Conservation (phyloP, 1,284 basidiomycete genomes). For the Ceratobasidium sp. region DNA sequence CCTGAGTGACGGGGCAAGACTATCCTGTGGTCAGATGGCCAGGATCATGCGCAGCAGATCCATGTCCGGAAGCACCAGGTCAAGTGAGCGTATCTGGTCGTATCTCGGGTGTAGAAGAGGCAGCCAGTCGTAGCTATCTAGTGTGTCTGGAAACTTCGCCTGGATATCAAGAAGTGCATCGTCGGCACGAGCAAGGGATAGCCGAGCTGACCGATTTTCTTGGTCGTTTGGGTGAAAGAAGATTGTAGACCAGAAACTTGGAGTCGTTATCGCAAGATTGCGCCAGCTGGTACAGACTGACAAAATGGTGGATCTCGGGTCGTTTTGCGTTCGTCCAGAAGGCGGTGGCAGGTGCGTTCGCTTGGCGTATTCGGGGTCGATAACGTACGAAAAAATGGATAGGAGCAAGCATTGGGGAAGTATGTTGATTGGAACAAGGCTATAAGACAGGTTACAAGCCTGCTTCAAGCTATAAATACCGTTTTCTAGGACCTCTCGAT, state of each 20-base stretch:
- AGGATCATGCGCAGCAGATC: neutral
- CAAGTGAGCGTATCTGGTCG: slow-evolving; percentile 2
- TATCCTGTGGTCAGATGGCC: neutral
- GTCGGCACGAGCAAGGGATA: neutral
- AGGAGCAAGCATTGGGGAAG: neutral
- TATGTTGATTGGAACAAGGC: neutral
- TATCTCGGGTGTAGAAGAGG: neutral
- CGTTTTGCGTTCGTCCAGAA: neutral
- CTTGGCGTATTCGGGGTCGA: neutral
- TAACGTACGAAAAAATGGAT: neutral
- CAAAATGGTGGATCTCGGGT: neutral
- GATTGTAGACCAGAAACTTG: neutral
- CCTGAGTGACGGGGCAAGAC: neutral
- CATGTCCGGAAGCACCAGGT: neutral
- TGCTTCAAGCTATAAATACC: neutral
- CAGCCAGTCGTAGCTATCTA: neutral
- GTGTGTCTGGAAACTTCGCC: neutral
- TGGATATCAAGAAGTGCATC: neutral
- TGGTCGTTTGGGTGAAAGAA: neutral
- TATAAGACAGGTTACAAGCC: neutral
- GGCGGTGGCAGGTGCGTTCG: neutral
- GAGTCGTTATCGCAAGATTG: neutral
- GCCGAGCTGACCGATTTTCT: neutral
- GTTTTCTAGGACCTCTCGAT: neutral
- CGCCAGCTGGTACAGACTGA: neutral